These are phyloP conservation scores for Arthrobotrys sinensis DNA, from an alignment of 2,329 filamentous ascomycete species.

Conservation along the genomic window DNA sequence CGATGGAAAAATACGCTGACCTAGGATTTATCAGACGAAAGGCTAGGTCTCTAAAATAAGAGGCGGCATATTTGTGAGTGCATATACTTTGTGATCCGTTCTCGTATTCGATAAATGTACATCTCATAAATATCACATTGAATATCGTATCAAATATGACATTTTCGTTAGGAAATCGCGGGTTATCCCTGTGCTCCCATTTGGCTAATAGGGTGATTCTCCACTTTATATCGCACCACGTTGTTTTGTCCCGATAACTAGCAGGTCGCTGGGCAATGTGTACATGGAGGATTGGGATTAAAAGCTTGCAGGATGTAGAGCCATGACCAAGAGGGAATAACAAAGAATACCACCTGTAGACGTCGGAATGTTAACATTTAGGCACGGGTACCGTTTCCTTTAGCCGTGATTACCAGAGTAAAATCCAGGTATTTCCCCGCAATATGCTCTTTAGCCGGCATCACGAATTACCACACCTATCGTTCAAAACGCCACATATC, in stretches of 20 bases:
- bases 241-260: conserved; percentile 25
- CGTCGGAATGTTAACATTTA: conserved; percentile 50
- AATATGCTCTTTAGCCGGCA: conserved; percentile 56
- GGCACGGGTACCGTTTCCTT: conserved; percentile 55
- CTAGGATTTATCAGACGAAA: conserved; percentile 10
- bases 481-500: conserved; percentile 20
- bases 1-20: not conserved
- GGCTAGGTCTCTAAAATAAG: conserved; percentile 16
- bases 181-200: conserved; percentile 33
- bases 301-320: not conserved
- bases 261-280: not conserved
- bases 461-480: conserved; percentile 31
- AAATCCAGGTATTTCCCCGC: conserved; percentile 47
- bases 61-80: conserved; percentile 9
- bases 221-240: conserved; percentile 45
- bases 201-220: conserved; percentile 40
- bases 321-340: conserved; percentile 4
- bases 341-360: conserved; percentile 1
- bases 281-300: not conserved
- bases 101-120: conserved; percentile 40
- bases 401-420: conserved; percentile 25
- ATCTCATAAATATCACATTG: not conserved
- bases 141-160: conserved; percentile 10
- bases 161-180: conserved; percentile 16
- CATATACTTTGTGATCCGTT: conserved; percentile 11